Base-by-base conservation (phyloP, 208 protist species). In the Leishmania turanica region DNA sequence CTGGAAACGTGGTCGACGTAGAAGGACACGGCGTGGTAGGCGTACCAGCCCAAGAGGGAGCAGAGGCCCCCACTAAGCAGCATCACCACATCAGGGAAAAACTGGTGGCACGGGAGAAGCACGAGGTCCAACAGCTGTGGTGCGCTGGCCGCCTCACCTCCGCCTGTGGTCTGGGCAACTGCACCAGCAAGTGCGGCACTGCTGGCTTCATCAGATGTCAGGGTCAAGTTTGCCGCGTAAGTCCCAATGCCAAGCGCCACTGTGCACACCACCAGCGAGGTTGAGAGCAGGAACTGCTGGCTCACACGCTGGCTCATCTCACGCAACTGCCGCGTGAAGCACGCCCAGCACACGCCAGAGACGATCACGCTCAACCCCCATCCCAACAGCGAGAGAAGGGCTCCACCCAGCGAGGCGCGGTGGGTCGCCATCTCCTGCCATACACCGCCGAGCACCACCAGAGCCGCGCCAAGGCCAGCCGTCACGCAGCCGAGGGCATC, bases 291-390 rank as follows among this genome's bases (percentile, higher is more conserved):
- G 56, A 85, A 78, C n/a, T 81, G 76, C 62, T 85, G 82, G 37
- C 77, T 81, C 72, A 85, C 76, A 19, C 49, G 75, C 69, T 80
- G 81, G 56, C 81, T 84, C 68, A 84, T 80, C n/a, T 85, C 82
- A 1, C 70, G 77, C 77, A 85, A 53, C 42, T 62, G 69, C 4
- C 82, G 70, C 21, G 54, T 81, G 65, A 85, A 85, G 62, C 64
- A 45, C 6, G 71, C 78, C 76, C 82, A 85, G 54, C 77, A 77
- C 13, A 81, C 51, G 0, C 77, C 82, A 6, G 77, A 31, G 17
- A 78, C 45, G 9, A 68, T 3, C 49, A 78, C 82, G 19, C 77
- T 81, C 45, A 64, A 1, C 3, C 51, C 56, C 77, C 77, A 79
- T 1, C 60, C 70, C 9, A 81, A 37, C 45, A 85, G 13, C 13